A percentile compares a stretch with the other conserved stretches of the same genome.
Conservation (phyloP, 2,329 filamentous ascomycete genomes). For the Pseudocercospora musae region DNA sequence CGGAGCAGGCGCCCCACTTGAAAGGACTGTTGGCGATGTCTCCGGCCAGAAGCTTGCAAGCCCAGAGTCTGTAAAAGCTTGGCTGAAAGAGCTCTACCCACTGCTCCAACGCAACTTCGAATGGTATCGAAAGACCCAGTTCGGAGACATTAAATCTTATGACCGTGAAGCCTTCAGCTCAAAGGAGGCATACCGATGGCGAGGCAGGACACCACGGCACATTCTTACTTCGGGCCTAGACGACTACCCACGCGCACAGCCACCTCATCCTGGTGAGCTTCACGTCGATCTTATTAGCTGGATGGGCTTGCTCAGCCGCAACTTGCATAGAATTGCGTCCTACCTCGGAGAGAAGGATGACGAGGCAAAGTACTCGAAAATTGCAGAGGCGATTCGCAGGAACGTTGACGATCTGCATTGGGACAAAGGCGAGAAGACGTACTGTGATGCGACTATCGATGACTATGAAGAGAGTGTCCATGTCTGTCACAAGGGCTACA, state of each 20-base stretch:
- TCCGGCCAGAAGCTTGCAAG: slow-evolving; percentile 60
- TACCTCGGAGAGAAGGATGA: slow-evolving; percentile 76
- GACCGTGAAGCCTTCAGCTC: slow-evolving; percentile 76
- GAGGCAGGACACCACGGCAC: slow-evolving; percentile 80
- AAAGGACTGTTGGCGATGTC: slow-evolving; percentile 35
- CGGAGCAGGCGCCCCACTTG: slow-evolving; percentile 18
- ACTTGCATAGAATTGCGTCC: slow-evolving; percentile 75
- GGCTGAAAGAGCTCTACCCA: slow-evolving; percentile 76
- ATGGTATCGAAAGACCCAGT: slow-evolving; percentile 93
- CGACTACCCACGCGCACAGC: slow-evolving; percentile 90
- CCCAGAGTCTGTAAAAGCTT: slow-evolving; percentile 63
- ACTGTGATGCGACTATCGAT: slow-evolving; percentile 93
- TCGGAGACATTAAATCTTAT: slow-evolving; percentile 84
- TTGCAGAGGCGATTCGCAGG: slow-evolving; percentile 70
- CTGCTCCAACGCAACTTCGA: slow-evolving; percentile 83
- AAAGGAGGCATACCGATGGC: slow-evolving; percentile 95
- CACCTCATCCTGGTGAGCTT: slow-evolving; percentile 91
- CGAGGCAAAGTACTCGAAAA: slow-evolving; percentile 65
- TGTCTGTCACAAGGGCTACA: slow-evolving; percentile 95
- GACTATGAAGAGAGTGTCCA: slow-evolving; percentile 86
- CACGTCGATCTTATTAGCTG: slow-evolving; percentile 93
- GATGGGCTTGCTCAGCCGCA: slow-evolving; percentile 93
- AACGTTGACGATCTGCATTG: slow-evolving; percentile 95
- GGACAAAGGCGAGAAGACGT: slow-evolving; percentile 74
- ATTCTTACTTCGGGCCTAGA: slow-evolving; percentile 91